phyloP scores from a whole-genome alignment of 2,329 filamentous ascomycete species.

The Alternaria triticina region DNA sequence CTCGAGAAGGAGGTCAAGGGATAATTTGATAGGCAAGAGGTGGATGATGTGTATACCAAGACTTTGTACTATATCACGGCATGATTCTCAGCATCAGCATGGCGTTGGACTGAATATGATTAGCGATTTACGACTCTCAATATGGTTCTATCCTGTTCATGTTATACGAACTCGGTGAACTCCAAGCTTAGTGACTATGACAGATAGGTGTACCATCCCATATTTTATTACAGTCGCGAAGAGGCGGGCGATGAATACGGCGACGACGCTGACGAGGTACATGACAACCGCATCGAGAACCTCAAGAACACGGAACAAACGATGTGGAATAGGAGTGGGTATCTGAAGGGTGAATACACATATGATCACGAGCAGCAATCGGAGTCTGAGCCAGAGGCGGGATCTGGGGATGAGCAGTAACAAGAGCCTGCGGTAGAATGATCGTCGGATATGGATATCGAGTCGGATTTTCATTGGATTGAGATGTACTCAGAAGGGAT shows the following conservation, averaged over 20 bases:
- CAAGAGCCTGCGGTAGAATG: not conserved
- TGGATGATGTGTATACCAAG: conserved; percentile 21
- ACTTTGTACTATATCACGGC: conserved; percentile 30
- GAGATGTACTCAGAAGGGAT: rapidly evolving
- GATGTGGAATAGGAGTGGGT: not conserved
- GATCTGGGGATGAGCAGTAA: not conserved
- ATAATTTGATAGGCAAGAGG: not conserved
- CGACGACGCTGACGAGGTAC: not conserved
- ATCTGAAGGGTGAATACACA: not conserved
- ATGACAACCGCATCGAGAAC: not conserved
- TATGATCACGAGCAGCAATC: not conserved
- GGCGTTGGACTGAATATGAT: conserved; percentile 24
- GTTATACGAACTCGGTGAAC: not conserved
- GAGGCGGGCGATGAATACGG: not conserved
- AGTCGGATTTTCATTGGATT: not conserved
- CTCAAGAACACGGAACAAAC: not conserved
- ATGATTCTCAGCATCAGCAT: conserved; percentile 27
- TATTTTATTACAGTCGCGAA: not conserved
- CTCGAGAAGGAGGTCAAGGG: conserved; percentile 72
- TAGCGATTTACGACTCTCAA: not conserved
- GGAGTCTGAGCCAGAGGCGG: not conserved
- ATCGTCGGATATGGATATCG: not conserved
- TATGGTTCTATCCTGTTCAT: not conserved
- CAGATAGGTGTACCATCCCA: too few species aligned
- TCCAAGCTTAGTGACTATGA: too few species aligned